Percentiles rank a stretch among this genome's conserved stretches.
Conservation (phyloP, 805 yeast genomes). For the Hanseniaspora hatyaiensis region DNA sequence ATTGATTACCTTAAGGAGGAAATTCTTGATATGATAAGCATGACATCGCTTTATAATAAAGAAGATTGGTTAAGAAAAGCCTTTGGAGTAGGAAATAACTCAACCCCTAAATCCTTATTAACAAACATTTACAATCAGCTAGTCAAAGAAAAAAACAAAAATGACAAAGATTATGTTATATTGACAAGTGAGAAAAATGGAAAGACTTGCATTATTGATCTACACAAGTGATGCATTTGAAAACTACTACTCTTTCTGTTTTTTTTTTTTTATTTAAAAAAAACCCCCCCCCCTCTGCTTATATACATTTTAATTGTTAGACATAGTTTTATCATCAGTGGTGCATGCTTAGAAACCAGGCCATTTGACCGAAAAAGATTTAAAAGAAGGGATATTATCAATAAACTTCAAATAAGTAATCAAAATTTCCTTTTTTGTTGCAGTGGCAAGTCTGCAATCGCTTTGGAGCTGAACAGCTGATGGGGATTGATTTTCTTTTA, state of each 20-base stretch:
- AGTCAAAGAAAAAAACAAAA: slow-evolving; percentile 54
- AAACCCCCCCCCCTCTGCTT: too few relatives aligned
- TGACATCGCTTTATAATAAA: slow-evolving; percentile 60
- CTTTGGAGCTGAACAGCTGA: slow-evolving; percentile 9
- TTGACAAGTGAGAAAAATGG: slow-evolving; percentile 70
- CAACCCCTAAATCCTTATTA: slow-evolving; percentile 72
- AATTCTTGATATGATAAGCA: slow-evolving; percentile 68
- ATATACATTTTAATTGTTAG: neutral
- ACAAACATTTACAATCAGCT: slow-evolving; percentile 60
- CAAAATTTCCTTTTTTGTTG: slow-evolving; percentile 11
- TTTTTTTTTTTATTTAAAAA: too few relatives aligned
- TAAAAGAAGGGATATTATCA: neutral
- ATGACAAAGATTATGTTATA: slow-evolving; percentile 62
- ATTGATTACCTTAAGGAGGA: slow-evolving; percentile 73
- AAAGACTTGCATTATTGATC: slow-evolving; percentile 53
- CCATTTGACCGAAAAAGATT: slow-evolving; percentile 12
- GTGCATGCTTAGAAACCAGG: slow-evolving; percentile 13
- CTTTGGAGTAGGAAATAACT: slow-evolving; percentile 59
- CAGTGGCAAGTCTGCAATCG: slow-evolving; percentile 11
- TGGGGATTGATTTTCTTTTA: neutral
- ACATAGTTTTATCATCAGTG: too few relatives aligned
- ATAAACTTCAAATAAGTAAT: neutral
- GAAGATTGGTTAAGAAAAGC: slow-evolving; percentile 74
- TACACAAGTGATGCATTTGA: slow-evolving; percentile 37
- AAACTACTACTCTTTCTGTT: too few relatives aligned